phyloP scores from a whole-genome alignment of 1,139 yeast genomes.

The Candida sp. region DNA sequence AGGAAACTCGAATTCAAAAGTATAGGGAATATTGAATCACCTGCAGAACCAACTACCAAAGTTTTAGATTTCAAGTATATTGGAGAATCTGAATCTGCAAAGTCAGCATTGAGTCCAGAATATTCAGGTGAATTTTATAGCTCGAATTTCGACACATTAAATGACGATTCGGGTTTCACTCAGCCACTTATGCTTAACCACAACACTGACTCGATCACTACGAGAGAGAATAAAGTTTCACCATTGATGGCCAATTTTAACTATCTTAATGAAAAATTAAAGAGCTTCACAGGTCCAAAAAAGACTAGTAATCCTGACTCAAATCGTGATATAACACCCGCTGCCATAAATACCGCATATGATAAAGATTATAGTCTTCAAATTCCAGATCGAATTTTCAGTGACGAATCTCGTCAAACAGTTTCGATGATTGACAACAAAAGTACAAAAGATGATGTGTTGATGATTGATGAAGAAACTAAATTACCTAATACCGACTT shows the following conservation, averaged over 20 bases:
- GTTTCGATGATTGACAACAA: not conserved
- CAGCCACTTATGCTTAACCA: not conserved
- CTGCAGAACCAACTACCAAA: not conserved
- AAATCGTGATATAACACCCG: not conserved
- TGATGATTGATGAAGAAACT: not conserved
- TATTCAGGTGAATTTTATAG: not conserved
- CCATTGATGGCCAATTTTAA: not conserved
- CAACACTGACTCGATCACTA: not conserved
- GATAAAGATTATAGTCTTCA: not conserved
- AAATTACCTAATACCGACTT: not conserved
- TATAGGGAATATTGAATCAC: not conserved
- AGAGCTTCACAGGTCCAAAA: not conserved
- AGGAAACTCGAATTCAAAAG: not conserved
- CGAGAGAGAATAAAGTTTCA: not conserved
- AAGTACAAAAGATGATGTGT: not conserved
- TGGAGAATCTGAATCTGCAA: not conserved
- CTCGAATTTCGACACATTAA: not conserved
- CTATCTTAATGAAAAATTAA: not conserved
- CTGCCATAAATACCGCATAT: not conserved
- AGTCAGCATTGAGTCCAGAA: not conserved
- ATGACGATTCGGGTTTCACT: not conserved
- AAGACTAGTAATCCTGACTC: not conserved
- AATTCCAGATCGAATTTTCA: not conserved
- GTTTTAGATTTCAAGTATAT: not conserved
- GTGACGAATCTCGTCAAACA: not conserved